A percentile compares a stretch with the other conserved stretches of the same genome.
These are phyloP conservation scores for Camillea tinctor DNA, from an alignment of 2,329 filamentous ascomycete species.

Conservation along the genomic window DNA sequence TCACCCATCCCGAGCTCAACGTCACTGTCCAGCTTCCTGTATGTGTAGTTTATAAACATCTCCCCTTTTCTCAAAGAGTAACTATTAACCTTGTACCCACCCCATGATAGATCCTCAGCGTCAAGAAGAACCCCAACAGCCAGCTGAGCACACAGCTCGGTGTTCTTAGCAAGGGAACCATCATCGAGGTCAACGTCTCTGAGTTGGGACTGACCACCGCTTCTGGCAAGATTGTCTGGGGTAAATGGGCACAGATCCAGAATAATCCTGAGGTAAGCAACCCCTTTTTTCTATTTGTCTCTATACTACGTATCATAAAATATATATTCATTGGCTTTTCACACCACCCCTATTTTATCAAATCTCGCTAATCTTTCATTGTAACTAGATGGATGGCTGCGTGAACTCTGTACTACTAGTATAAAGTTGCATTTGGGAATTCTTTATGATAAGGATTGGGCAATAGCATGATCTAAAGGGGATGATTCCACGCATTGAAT, in stretches of 20 bases:
- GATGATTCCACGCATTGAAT: too few species aligned
- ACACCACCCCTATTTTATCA: too few species aligned
- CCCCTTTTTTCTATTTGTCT: constrained; percentile 21
- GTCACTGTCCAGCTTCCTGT: constrained; percentile 81
- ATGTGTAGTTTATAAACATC: neutral
- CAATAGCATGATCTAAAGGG: neutral
- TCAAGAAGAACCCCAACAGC: constrained; percentile 78
- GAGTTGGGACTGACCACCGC: constrained; percentile 90
- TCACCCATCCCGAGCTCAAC: constrained; percentile 73
- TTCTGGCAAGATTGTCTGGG: constrained; percentile 91
- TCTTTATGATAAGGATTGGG: neutral
- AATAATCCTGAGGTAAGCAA: neutral
- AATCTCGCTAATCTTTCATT: neutral
- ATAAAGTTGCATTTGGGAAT: constrained; percentile 8
- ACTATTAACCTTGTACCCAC: too few species aligned
- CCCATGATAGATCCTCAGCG: constrained; percentile 56
- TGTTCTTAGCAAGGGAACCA: constrained; percentile 81
- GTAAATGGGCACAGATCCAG: constrained; percentile 36
- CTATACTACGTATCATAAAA: neutral
- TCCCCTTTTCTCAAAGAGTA: too few species aligned
- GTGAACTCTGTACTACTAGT: constrained; percentile 40
- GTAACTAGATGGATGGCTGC: constrained; percentile 41
- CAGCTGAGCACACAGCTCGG: constrained; percentile 88
- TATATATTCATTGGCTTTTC: too few species aligned
- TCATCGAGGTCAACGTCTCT: constrained; percentile 82